These are phyloP conservation scores for Sporisorium graminicola DNA, from an alignment of 1,284 basidiomycete genomes.

Conservation along the genomic window DNA sequence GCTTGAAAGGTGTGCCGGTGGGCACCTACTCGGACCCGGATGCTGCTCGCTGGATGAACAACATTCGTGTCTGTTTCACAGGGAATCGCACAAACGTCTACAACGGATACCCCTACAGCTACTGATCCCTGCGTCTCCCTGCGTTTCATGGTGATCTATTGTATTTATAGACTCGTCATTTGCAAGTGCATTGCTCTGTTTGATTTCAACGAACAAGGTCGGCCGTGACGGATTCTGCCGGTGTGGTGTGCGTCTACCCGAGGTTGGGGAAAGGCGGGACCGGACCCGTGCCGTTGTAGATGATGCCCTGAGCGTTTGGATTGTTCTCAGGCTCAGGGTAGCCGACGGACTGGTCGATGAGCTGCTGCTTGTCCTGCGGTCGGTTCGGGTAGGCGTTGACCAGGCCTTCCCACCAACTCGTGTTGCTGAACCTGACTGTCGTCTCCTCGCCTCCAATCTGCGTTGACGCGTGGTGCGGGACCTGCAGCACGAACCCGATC, in stretches of 20 bases:
- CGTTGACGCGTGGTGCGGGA: neutral
- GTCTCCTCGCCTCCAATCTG: neutral
- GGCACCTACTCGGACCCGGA: neutral
- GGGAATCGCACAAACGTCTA: constrained; percentile 31
- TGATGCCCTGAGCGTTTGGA: constrained; percentile 22
- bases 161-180: constrained; percentile 31
- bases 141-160: too few species aligned
- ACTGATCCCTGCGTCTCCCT: neutral
- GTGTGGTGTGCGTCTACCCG: neutral
- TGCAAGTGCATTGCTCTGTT: constrained; percentile 2
- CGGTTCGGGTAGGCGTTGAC: constrained; percentile 36
- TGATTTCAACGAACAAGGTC: neutral
- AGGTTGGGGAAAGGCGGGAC: constrained; percentile 24
- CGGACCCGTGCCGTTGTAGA: constrained; percentile 33
- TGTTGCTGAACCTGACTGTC: constrained; percentile 14
- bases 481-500: constrained; percentile 35
- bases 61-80: constrained; percentile 29
- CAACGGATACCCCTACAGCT: constrained; percentile 27
- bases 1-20: constrained; percentile 29
- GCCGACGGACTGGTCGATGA: constrained; percentile 22
- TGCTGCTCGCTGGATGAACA: neutral
- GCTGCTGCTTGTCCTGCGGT: constrained; percentile 24
- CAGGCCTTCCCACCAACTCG: constrained; percentile 44
- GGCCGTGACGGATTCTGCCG: too few species aligned
- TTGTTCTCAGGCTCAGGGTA: constrained; percentile 37